Conservation (phyloP, 306 rosid genomes). For the Castanea mollissima region DNA sequence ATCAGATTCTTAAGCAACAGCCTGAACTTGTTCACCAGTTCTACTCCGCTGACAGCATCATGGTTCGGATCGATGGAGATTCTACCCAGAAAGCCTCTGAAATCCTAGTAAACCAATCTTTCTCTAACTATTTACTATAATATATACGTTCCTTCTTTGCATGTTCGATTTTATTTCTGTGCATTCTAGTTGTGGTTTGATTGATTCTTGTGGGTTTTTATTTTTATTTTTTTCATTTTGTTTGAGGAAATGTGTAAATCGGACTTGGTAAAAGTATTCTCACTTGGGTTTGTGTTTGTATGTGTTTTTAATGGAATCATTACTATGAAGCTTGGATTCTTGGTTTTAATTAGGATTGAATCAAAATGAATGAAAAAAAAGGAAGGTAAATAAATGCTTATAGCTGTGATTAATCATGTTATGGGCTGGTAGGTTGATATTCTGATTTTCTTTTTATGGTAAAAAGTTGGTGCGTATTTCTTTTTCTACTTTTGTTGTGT, state of each 20-base stretch:
- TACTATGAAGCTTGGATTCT: neutral
- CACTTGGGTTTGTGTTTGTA: neutral
- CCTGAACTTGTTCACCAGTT: slow-evolving; percentile 80
- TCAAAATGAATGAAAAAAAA: too few relatives aligned
- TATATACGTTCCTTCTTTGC: neutral
- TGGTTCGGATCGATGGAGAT: slow-evolving; percentile 68
- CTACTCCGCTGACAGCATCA: slow-evolving; percentile 65
- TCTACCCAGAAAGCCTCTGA: slow-evolving; percentile 50
- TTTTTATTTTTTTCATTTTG: neutral
- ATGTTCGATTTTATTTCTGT: neutral
- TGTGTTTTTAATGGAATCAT: neutral
- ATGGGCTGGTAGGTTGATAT: neutral
- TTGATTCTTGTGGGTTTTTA: neutral
- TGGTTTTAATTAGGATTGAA: neutral
- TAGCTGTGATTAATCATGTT: neutral
- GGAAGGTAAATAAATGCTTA: too few relatives aligned
- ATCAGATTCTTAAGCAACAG: slow-evolving; percentile 73
- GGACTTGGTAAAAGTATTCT: neutral
- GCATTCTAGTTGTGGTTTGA: neutral
- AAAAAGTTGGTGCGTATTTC: neutral
- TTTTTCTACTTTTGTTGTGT: neutral
- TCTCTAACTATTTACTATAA: neutral
- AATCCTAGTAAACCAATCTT: slow-evolving; percentile 43
- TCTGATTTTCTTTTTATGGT: neutral
- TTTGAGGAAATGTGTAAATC: neutral